Evolutionary conservation across 1,284 basidiomycete genomes (phyloP).

Genomic region (Trametes polyzona): DNA sequence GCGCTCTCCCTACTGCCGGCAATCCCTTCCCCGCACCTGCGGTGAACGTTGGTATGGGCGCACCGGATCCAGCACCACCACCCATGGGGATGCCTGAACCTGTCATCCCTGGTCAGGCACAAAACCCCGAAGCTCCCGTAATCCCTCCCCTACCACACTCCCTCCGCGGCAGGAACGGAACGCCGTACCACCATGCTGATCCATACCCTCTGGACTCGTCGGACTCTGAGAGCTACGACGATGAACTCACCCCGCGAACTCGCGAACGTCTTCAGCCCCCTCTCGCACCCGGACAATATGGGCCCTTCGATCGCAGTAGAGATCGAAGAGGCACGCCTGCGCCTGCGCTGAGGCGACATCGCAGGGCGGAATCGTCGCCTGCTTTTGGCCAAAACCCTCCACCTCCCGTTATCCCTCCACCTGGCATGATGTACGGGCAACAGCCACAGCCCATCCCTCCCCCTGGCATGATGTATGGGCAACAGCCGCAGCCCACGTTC

Average conservation of each 20-base stretch:
- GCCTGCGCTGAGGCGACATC: slow-evolving; percentile 19
- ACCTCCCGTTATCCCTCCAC: not conserved
- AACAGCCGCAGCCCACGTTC: slow-evolving; percentile 1
- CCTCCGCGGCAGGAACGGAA: slow-evolving; percentile 8
- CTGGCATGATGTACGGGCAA: not conserved
- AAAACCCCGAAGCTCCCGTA: slow-evolving; percentile 17
- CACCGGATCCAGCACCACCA: not conserved
- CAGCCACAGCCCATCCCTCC: slow-evolving; percentile 15
- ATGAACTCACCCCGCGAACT: slow-evolving; percentile 17
- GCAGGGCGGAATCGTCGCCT: slow-evolving; percentile 18
- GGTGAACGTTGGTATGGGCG: slow-evolving; percentile 20
- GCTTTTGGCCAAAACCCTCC: not conserved
- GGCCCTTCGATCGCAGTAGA: slow-evolving; percentile 19
- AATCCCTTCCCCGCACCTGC: slow-evolving; percentile 21
- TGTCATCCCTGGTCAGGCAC: slow-evolving; percentile 10
- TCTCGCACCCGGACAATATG: slow-evolving; percentile 29
- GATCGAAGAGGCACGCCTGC: slow-evolving; percentile 12
- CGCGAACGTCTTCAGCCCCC: slow-evolving; percentile 24
- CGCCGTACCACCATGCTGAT: slow-evolving; percentile 10
- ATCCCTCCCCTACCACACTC: slow-evolving; percentile 18
- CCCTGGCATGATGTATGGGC: not conserved
- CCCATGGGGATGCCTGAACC: slow-evolving; percentile 11
- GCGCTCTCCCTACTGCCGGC: slow-evolving; percentile 20
- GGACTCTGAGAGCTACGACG: slow-evolving; percentile 7
- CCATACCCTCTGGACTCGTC: not conserved